Percentiles rank a stretch among this genome's conserved stretches.
Conservation (phyloP, 2,329 filamentous ascomycete genomes). For the Sporothrix euskadiensis region DNA sequence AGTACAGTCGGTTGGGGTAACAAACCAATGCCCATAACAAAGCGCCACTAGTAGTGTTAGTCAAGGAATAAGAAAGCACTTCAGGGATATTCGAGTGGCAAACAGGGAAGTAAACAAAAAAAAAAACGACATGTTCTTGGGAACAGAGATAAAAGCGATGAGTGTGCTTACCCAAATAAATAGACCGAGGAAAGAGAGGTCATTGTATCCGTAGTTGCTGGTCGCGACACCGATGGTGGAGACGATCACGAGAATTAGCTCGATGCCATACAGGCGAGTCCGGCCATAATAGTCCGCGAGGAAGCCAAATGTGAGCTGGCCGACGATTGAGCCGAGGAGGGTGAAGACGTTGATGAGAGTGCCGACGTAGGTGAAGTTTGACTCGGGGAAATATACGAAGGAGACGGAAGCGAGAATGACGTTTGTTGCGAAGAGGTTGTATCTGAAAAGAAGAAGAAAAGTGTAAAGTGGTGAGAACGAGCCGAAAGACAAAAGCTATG, state of each 20-base stretch:
- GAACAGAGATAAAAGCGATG: neutral
- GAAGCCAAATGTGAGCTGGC: slow-evolving; percentile 55
- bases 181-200: slow-evolving; percentile 52
- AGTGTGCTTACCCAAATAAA: slow-evolving; percentile 48
- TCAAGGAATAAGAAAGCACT: neutral
- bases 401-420: slow-evolving; percentile 55
- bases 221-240: slow-evolving; percentile 60
- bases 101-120: neutral
- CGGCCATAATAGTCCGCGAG: slow-evolving; percentile 57
- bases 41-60: slow-evolving; percentile 47
- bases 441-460: slow-evolving; percentile 39
- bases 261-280: slow-evolving; percentile 57
- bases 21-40: slow-evolving; percentile 54
- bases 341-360: slow-evolving; percentile 56
- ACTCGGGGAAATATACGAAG: slow-evolving; percentile 54
- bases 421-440: slow-evolving; percentile 57
- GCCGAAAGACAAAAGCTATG: neutral
- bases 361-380: slow-evolving; percentile 46
- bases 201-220: slow-evolving; percentile 51
- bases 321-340: slow-evolving; percentile 53
- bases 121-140: neutral
- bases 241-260: slow-evolving; percentile 57
- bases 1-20: neutral
- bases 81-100: neutral
- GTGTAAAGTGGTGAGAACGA: slow-evolving; percentile 1